Evolutionary conservation across 805 yeast genomes (phyloP).

Genomic region (Barnettozyma pratensis): DNA sequence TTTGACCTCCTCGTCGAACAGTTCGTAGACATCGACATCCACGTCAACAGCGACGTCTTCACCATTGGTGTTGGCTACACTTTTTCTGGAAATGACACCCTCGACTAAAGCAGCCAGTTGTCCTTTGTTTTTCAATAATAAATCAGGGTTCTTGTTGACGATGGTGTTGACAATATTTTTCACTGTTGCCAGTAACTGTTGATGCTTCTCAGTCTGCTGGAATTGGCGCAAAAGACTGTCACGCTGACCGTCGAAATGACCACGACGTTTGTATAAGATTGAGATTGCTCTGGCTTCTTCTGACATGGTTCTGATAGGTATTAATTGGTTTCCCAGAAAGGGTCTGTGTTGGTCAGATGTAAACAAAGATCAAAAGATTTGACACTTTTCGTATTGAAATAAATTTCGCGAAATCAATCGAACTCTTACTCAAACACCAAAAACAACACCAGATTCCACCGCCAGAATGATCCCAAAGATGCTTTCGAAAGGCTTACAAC

Average conservation of each 20-base stretch:
- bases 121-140: constrained; percentile 20
- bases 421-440: neutral
- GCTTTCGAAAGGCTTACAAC: neutral
- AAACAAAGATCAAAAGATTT: too few relatives aligned
- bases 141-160: constrained; percentile 18
- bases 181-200: constrained; percentile 11
- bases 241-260: constrained; percentile 18
- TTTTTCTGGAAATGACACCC: constrained; percentile 16
- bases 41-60: neutral
- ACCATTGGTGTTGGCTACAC: neutral
- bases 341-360: too few relatives aligned
- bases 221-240: constrained; percentile 14
- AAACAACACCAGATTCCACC: too few relatives aligned
- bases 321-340: neutral
- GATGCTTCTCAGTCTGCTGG: constrained; percentile 13
- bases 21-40: constrained; percentile 9
- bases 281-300: constrained; percentile 11
- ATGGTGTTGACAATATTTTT: constrained; percentile 12
- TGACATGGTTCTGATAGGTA: neutral
- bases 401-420: neutral
- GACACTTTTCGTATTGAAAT: neutral
- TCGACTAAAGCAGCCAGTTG: constrained; percentile 21
- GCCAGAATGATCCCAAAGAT: neutral
- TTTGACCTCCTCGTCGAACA: constrained; percentile 19
- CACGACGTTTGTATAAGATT: constrained; percentile 17